Conservation (phyloP, 1,284 basidiomycete genomes). For the Inonotus obliquus region DNA sequence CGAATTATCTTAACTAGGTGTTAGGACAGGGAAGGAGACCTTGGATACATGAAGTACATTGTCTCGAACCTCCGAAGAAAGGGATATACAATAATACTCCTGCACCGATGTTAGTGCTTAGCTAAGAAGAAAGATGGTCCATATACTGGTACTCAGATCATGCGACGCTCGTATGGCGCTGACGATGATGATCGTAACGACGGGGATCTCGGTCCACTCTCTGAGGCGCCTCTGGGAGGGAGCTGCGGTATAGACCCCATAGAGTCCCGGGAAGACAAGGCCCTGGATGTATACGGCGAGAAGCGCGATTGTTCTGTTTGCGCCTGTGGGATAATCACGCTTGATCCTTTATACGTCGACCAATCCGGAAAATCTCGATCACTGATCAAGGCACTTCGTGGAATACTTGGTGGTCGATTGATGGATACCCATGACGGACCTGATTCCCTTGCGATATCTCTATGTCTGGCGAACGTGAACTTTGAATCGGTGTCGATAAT, state of each 20-base stretch:
- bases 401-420: not conserved
- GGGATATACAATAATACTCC: too few species aligned
- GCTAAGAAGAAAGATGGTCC: too few species aligned
- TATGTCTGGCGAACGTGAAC: constrained; percentile 1
- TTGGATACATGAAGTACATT: too few species aligned
- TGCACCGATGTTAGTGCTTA: too few species aligned
- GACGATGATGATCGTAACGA: not conserved
- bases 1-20: too few species aligned
- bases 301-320: constrained; percentile 6
- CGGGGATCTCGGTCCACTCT: not conserved
- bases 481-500: constrained; percentile 6
- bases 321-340: not conserved
- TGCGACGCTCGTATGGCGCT: not conserved
- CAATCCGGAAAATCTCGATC: constrained; percentile 5
- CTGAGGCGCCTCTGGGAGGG: not conserved
- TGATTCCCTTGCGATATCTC: not conserved
- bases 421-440: constrained; percentile 6
- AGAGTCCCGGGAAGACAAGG: constrained; percentile 12
- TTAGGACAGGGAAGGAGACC: too few species aligned
- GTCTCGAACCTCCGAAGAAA: too few species aligned
- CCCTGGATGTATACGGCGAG: constrained; percentile 8
- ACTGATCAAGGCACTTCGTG: constrained; percentile 5
- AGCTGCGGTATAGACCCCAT: not conserved
- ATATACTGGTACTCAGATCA: not conserved
- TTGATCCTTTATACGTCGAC: constrained; percentile 13